Conservation (phyloP, 345 rosid species). For the Bruguiera gymnorhiza region DNA sequence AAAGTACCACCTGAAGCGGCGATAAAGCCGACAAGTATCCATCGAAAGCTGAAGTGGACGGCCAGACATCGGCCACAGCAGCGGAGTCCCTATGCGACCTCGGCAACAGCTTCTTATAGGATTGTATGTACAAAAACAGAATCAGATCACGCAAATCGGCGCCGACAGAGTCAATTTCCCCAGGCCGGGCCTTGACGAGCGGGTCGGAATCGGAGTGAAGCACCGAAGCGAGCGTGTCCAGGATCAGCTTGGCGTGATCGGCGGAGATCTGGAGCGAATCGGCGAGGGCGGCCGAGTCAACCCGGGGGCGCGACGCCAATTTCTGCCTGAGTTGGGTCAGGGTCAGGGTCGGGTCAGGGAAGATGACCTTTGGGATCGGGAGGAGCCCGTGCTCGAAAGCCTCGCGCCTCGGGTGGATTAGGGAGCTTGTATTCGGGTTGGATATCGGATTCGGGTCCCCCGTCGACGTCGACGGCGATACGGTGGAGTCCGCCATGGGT, state of each 20-base stretch:
- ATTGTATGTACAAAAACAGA: constrained; percentile 82
- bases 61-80: constrained; percentile 97
- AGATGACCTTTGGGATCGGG: constrained; percentile 87
- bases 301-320: constrained; percentile 47
- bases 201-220: constrained; percentile 82
- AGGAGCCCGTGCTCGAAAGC: constrained; percentile 96
- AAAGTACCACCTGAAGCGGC: constrained; percentile 77
- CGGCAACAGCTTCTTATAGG: constrained; percentile 86
- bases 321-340: constrained; percentile 66
- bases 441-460: constrained; percentile 1
- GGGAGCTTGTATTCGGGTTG: constrained; percentile 34
- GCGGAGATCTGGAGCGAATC: constrained; percentile 85
- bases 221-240: constrained; percentile 83
- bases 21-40: constrained; percentile 93
- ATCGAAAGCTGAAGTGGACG: constrained; percentile 98
- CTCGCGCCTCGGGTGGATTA: constrained; percentile 81
- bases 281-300: constrained; percentile 57
- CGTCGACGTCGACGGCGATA: constrained; percentile 14
- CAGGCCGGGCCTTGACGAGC: constrained; percentile 46
- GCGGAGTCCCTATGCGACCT: constrained; percentile 93
- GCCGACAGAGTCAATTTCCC: constrained; percentile 59
- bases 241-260: constrained; percentile 82
- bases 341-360: constrained; percentile 76
- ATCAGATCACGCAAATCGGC: constrained; percentile 88
- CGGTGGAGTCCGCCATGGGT: constrained; percentile 19